Evolutionary conservation across 2,329 filamentous ascomycete species (phyloP), one percentile per base, ranked within the genome.

Genomic region (Metarhizium sp.): DNA sequence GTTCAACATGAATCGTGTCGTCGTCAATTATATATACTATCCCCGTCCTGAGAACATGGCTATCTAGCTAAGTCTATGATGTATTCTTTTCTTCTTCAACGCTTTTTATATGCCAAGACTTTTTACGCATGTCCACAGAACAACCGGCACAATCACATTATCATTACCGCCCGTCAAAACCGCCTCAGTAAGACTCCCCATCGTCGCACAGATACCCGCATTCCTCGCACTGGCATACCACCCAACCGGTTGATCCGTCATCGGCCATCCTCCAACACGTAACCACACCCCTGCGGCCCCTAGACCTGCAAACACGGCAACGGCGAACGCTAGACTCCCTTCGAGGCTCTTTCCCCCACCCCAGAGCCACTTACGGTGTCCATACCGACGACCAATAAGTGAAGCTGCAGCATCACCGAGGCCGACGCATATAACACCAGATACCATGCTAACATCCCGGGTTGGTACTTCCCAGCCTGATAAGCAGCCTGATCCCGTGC

Each of bases 161-260:
- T 99, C 94, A 71, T 99, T 99, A 34, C 92, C 94, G 2, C 94
- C 94, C 14, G 94, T 97, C 60, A 99, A 74, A 50, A 96, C 92
- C 30, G 94, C 92, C 74, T 99, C 94, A 53, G 94, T 95, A 62
- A 96, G 78, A 70, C 92, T 96, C 32, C 92, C 90, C 56, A 91
- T 82, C 46, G 80, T 79, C 6, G 88, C 91, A 60, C 91, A 95
- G 50, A 88, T 66, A 4, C 77, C 75, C 11, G 87, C 84, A 66
- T 92, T 94, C 4, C 84, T 83, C 61, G 85, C 75, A 45, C 65
- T 62, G 6, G 49, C 58, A 30, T 67, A 11, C 18, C 62, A 3
- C 36, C 63, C 60, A 6, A 56, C 53, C 1, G 85, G 83, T 67
- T 64, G 65, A 30, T 63, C 63, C 5, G 64, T 60, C 45, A 84